Evolutionary conservation across 192 early-diverging fungal species (phyloP).

Genomic region (Backusella parvicylindrica): DNA sequence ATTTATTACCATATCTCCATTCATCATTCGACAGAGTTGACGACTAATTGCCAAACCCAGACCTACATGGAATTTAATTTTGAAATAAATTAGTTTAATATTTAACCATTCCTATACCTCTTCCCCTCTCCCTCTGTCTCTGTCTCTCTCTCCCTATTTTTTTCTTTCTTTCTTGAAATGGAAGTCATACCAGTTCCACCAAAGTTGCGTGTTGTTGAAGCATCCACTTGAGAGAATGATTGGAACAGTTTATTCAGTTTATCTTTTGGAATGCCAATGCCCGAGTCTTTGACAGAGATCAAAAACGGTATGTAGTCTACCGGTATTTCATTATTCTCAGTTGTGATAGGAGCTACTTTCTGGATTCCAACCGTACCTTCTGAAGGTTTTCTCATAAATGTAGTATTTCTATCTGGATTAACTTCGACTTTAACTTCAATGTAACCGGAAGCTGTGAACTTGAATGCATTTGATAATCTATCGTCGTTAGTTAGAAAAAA

Average conservation of each 20-base stretch:
- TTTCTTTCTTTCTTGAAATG: not conserved
- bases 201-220: slow-evolving; percentile 49
- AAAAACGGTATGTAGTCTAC: not conserved
- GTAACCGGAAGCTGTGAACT: slow-evolving; percentile 44
- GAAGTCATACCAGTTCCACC: slow-evolving; percentile 50
- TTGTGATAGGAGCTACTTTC: not conserved
- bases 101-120: too few species aligned
- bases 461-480: slow-evolving; percentile 51
- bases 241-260: slow-evolving; percentile 53
- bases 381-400: not conserved
- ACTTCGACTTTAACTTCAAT: slow-evolving; percentile 29
- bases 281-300: slow-evolving; percentile 34
- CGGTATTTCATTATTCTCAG: not conserved
- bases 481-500: not conserved
- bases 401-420: not conserved
- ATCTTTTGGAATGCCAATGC: slow-evolving; percentile 42
- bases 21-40: slow-evolving; percentile 55
- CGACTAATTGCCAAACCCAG: slow-evolving; percentile 62
- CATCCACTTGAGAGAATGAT: slow-evolving; percentile 63
- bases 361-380: not conserved
- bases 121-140: too few species aligned
- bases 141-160: not conserved
- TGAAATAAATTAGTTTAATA: too few species aligned
- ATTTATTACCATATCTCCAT: slow-evolving; percentile 45
- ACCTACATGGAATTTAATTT: slow-evolving; percentile 27